Conservation (phyloP, 2,329 filamentous ascomycete species). For the Tolypocladium album region DNA sequence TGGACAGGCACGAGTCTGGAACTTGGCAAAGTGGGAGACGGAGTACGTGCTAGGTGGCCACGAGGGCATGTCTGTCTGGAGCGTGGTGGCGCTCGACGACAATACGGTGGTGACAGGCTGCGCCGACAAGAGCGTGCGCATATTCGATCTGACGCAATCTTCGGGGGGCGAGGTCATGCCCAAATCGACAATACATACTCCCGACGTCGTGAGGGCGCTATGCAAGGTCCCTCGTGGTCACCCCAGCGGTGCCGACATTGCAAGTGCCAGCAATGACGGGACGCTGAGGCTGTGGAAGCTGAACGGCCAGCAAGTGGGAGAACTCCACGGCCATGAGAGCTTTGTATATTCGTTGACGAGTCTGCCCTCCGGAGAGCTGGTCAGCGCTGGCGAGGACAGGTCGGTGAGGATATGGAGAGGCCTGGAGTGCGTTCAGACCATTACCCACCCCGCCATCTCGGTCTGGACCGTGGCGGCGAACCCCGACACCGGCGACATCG, state of each 20-base stretch:
- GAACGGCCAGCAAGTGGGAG: conserved; percentile 62
- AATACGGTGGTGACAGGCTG: conserved; percentile 81
- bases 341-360: conserved; percentile 83
- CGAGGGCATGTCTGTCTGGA: conserved; percentile 70
- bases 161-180: conserved; percentile 44
- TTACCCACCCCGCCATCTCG: conserved; percentile 92
- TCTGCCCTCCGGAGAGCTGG: conserved; percentile 74
- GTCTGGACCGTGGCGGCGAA: conserved; percentile 91
- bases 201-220: conserved; percentile 80
- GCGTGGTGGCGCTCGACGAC: conserved; percentile 74
- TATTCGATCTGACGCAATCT: conserved; percentile 62
- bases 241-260: conserved; percentile 79
- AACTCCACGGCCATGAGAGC: conserved; percentile 80
- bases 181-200: conserved; percentile 48
- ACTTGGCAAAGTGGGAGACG: conserved; percentile 73
- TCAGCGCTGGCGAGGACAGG: conserved; percentile 90
- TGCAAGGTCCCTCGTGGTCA: conserved; percentile 69
- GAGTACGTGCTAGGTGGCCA: conserved; percentile 64
- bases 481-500: conserved; percentile 75
- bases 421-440: conserved; percentile 78
- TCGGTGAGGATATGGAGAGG: conserved; percentile 84
- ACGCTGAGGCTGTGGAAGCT: conserved; percentile 80
- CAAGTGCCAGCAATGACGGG: conserved; percentile 88
- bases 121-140: conserved; percentile 79
- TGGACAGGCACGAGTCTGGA: conserved; percentile 77